A percentile compares a stretch with the other conserved stretches of the same genome.
These are phyloP conservation scores for Rhodotorula sp. DNA, from an alignment of 1,284 basidiomycete species.

Conservation along the genomic window DNA sequence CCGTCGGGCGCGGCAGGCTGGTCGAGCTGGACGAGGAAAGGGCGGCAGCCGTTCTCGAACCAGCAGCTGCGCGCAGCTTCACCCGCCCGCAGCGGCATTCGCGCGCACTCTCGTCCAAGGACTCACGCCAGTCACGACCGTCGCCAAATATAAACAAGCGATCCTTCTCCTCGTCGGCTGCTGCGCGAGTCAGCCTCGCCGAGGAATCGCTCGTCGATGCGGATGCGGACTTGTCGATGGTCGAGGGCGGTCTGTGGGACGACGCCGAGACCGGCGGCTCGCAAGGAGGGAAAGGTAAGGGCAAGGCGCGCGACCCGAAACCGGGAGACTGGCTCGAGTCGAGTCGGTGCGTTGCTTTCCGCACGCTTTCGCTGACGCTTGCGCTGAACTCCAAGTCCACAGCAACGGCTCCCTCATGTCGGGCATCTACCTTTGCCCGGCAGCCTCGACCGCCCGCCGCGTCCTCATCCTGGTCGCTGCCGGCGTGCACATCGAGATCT, in stretches of 20 bases:
- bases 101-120: background rate
- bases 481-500: constrained; percentile 50
- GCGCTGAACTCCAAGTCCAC: background rate
- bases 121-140: no score
- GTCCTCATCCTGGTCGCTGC: constrained; percentile 46
- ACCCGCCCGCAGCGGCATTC: background rate
- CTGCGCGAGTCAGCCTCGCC: background rate
- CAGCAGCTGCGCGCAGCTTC: background rate
- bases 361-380: no score
- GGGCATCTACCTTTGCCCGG: constrained; percentile 15
- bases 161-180: background rate
- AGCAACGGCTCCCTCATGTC: constrained; percentile 11
- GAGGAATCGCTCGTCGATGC: background rate
- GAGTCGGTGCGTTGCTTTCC: constrained; percentile 9
- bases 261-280: background rate
- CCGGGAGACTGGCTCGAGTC: constrained; percentile 26
- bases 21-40: background rate
- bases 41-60: background rate
- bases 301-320: background rate
- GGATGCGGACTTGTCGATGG: background rate
- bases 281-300: background rate
- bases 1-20: background rate
- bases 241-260: background rate
- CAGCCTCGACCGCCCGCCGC: constrained; percentile 23
- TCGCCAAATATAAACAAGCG: background rate